Base-by-base conservation (phyloP, 75 land plant species). In the Picea glauca region DNA sequence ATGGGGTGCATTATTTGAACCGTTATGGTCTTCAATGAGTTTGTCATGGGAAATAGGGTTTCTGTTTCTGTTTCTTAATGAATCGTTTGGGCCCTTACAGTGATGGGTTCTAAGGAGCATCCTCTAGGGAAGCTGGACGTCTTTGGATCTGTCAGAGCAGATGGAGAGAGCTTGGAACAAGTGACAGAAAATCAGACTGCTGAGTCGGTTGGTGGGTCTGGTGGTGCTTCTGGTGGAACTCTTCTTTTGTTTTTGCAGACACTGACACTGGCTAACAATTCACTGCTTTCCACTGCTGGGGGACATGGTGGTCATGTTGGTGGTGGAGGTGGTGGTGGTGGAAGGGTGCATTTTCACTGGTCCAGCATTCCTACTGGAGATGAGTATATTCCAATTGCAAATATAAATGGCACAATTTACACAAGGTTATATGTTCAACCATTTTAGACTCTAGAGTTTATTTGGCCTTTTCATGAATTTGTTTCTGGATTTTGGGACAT, bases 161-260 rank as follows among this genome's bases (percentile, higher is more conserved):
- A 96, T 84, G 98, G 98, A 30, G 87, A 88, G 84, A 90, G 87
- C 65, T 86, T 60, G 67, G 76, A 72, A 64, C 62, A 56, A 43
- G 62, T 54, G 40, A 72, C 31, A 33, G 76, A 43, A 76, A 75
- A 68, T 54, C 50, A 15, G 26, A 81, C 81, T 75, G 61, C 67
- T 32, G 79, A 76, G 30, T 70, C 80, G 74, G 58, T 80, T 43
- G 91, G 91, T 72, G 97, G 94, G 26, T 78, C 88, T 74, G 98
- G 98, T 26, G 98, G 98, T 78, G 98, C 94, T 64, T 95, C 98
- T 70, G 98, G 98, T 77, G 98, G 98, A 58, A 93, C 98, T 62
- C 79, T 95, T 68, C 91, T 95, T 77, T 81, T 93, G 33, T 95
- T 95, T 78, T 85, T 95, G 76, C 90, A 93, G 75, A 78, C 78